Percentiles rank a stretch among this genome's conserved stretches.
These are phyloP conservation scores for Mortierella hygrophila DNA, from an alignment of 192 early-diverging fungal genomes.

Conservation along the genomic window DNA sequence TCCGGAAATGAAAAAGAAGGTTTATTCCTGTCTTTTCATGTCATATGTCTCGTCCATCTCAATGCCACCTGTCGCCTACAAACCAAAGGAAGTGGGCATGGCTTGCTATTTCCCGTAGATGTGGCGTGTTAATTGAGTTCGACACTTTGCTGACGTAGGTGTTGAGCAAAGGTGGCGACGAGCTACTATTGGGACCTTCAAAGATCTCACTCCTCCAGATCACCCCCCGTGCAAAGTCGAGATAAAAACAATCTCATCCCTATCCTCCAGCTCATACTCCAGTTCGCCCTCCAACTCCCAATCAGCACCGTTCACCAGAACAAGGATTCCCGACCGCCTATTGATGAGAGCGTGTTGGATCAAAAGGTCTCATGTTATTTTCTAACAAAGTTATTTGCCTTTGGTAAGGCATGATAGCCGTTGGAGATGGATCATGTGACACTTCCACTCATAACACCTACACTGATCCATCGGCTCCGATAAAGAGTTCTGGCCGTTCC, in stretches of 20 bases:
- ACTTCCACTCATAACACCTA: slow-evolving; percentile 56
- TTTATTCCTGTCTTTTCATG: neutral
- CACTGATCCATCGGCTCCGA: slow-evolving; percentile 81
- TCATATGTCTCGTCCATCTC: neutral
- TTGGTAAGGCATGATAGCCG: too few species aligned
- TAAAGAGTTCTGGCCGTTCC: slow-evolving; percentile 89
- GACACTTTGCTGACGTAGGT: neutral
- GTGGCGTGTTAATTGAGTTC: neutral
- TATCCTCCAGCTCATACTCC: slow-evolving; percentile 82
- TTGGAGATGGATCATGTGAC: neutral
- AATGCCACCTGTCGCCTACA: neutral
- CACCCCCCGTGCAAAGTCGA: slow-evolving; percentile 98
- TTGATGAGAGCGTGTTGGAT: neutral
- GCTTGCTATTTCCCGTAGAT: neutral
- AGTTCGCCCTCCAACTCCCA: slow-evolving; percentile 96
- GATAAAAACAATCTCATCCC: slow-evolving; percentile 93
- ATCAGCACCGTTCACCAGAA: slow-evolving; percentile 94
- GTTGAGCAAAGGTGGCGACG: neutral
- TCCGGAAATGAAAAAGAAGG: neutral
- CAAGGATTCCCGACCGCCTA: slow-evolving; percentile 95
- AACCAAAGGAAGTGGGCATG: neutral
- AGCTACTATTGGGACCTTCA: neutral
- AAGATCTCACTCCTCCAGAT: slow-evolving; percentile 7
- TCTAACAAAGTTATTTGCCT: neutral
- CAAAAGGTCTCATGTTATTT: neutral